phyloP scores from a whole-genome alignment of 306 rosid genomes.

The Vigna radiata region DNA sequence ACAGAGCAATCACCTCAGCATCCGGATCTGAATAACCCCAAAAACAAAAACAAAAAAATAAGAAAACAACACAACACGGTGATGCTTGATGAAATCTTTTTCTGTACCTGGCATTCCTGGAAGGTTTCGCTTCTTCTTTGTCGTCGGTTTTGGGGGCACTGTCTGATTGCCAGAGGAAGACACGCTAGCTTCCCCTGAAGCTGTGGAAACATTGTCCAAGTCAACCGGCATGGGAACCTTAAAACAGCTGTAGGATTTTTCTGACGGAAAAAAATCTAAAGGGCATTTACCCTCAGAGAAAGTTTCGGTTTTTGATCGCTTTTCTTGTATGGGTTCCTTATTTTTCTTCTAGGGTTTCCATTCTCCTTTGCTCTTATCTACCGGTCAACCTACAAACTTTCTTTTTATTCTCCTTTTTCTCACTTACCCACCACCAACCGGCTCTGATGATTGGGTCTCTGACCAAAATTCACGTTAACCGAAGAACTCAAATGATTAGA shows the following conservation, averaged over 20 bases:
- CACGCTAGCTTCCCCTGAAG: conserved; percentile 88
- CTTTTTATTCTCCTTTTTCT: not conserved
- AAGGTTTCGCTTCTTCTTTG: conserved; percentile 82
- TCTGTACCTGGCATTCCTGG: conserved; percentile 95
- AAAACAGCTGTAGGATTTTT: not conserved
- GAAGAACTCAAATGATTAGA: conserved; percentile 60
- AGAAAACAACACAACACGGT: conserved; percentile 47
- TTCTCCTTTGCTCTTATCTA: conserved; percentile 53
- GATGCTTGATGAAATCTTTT: not conserved
- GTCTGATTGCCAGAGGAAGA: conserved; percentile 78
- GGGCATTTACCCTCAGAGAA: conserved; percentile 53
- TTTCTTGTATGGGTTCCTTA: conserved; percentile 21
- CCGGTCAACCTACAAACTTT: conserved; percentile 62
- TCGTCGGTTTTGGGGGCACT: conserved; percentile 61
- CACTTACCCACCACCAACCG: conserved; percentile 65
- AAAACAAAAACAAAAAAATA: not conserved
- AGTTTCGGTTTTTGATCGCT: conserved; percentile 32
- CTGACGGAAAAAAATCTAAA: conserved; percentile 45
- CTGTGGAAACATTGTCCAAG: conserved; percentile 76
- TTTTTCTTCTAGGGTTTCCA: conserved; percentile 49
- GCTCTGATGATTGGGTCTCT: conserved; percentile 52
- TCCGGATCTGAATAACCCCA: conserved; percentile 86
- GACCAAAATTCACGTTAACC: conserved; percentile 62
- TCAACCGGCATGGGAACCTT: conserved; percentile 70
- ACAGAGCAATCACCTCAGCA: conserved; percentile 93